These are phyloP conservation scores for Ambrosia trifida DNA, from an alignment of 129 eudicot genomes.

Conservation along the genomic window DNA sequence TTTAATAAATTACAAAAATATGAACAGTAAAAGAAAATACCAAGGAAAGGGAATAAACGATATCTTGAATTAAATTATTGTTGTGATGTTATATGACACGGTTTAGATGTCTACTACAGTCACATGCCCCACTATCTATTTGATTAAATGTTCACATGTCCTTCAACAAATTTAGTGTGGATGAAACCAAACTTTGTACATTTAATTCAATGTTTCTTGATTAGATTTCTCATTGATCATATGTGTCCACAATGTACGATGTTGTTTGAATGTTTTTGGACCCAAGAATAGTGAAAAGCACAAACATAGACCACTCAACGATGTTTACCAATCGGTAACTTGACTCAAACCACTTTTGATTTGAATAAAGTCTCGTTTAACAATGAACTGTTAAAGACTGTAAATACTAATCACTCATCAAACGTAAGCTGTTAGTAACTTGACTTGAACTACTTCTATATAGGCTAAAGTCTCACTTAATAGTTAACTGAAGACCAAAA, in stretches of 20 bases:
- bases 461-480: neutral
- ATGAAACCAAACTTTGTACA: slow-evolving; percentile 42
- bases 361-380: neutral
- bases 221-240: slow-evolving; percentile 41
- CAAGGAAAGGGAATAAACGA: neutral
- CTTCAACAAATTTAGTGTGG: slow-evolving; percentile 34
- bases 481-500: no score
- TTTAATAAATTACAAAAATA: neutral
- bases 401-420: neutral
- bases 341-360: neutral
- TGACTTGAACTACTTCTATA: neutral
- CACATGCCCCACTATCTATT: slow-evolving; percentile 37
- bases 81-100: slow-evolving; percentile 29
- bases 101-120: slow-evolving; percentile 36
- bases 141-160: slow-evolving; percentile 38
- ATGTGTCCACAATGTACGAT: slow-evolving; percentile 35
- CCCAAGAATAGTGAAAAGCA: slow-evolving; percentile 37
- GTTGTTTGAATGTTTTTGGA: slow-evolving; percentile 33
- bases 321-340: slow-evolving; percentile 20
- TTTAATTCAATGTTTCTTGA: slow-evolving; percentile 34
- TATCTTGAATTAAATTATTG: slow-evolving; percentile 25
- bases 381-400: neutral
- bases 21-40: neutral
- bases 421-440: neutral
- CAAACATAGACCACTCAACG: slow-evolving; percentile 32